Evolutionary conservation across 176 grass and related monocot genomes (phyloP), one percentile per base, ranked within the genome.

Genomic region (Avena insularis): DNA sequence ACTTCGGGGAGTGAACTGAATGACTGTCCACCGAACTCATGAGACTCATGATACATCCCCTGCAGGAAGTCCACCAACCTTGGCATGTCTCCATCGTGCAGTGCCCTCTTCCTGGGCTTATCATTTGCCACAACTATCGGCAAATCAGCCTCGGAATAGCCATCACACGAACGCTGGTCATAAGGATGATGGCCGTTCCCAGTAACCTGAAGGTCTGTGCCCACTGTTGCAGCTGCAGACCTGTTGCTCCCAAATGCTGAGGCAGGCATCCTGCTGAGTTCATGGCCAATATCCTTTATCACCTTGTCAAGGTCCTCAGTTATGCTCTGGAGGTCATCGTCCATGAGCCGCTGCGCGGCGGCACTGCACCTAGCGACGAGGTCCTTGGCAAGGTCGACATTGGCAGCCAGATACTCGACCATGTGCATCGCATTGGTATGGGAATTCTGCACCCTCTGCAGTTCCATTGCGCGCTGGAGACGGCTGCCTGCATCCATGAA

Each of bases 361-460:
- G 47, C 86, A 2, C 66, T 81, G 85, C 92, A 99, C 73, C 86
- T 90, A 0, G 72, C 54, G 10, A 94, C 12, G 0, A 96, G 83
- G 51, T 96, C 92, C 81, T 96, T 99, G 46, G 94, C 97, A 1
- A 91, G 82, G 33, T 94, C 90, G 3, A 96, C 89, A 29, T 94
- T 99, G 1, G 87, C 81, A n/a, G 91, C 85, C 3, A 99, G 48
- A 57, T 93, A 96, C 36, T 96, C 80, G 3, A 94, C 58, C 9
- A 82, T 23, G 13, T 90, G 74, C 17, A 82, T 73, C 13, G 76
- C 56, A 15, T 84, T 79, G 77, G 65, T 48, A 4, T 62, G 74
- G 0, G 87, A 86, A 78, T 85, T 79, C 48, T 86, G 71, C 29
- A 10, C 75, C 4, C 50, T 84, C 66, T 91, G 87, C 78, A 87